Evolutionary conservation across 768 basidiomycete genomes (phyloP).

Genomic region (Podaxis sp.): DNA sequence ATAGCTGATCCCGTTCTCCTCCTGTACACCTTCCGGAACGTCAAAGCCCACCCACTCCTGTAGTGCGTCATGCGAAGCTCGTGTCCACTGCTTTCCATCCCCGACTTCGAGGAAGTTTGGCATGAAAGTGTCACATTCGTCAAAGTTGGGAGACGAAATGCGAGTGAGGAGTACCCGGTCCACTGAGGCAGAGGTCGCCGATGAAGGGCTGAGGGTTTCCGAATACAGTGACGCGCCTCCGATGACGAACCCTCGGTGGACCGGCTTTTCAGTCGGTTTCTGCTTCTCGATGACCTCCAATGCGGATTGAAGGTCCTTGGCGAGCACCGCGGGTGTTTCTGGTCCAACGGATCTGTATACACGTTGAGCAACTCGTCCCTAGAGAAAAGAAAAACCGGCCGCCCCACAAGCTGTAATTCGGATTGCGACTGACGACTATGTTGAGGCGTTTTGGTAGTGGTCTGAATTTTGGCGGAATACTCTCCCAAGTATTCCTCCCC

Average conservation of each 20-base stretch:
- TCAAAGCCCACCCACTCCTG: conserved; percentile 77
- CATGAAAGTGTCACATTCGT: conserved; percentile 85
- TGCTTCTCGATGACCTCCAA: conserved; percentile 25
- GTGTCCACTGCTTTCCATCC: conserved; percentile 43
- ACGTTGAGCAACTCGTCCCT: neutral
- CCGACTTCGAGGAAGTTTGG: conserved; percentile 59
- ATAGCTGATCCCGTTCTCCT: conserved; percentile 81
- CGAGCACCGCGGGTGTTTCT: conserved; percentile 28
- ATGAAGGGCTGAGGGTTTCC: conserved; percentile 48
- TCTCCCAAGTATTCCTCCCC: conserved; percentile 98
- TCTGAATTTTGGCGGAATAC: conserved; percentile 80
- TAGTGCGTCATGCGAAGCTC: conserved; percentile 58
- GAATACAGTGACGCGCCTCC: conserved; percentile 88
- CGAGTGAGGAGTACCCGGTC: conserved; percentile 88
- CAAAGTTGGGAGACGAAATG: conserved; percentile 66
- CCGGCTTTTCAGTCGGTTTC: conserved; percentile 6
- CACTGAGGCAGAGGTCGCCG: conserved; percentile 38
- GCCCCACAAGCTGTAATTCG: conserved; percentile 58
- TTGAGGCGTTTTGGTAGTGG: conserved; percentile 78
- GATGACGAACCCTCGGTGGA: conserved; percentile 76
- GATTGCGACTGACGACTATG: conserved; percentile 66
- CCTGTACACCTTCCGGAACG: conserved; percentile 69
- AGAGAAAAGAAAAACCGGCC: neutral
- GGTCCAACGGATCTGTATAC: conserved; percentile 13
- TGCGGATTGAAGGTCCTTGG: conserved; percentile 39